Percentiles rank a stretch among this genome's conserved stretches.
These are phyloP conservation scores for Xylaria sp. DNA, from an alignment of 2,329 filamentous ascomycete genomes.

Conservation along the genomic window DNA sequence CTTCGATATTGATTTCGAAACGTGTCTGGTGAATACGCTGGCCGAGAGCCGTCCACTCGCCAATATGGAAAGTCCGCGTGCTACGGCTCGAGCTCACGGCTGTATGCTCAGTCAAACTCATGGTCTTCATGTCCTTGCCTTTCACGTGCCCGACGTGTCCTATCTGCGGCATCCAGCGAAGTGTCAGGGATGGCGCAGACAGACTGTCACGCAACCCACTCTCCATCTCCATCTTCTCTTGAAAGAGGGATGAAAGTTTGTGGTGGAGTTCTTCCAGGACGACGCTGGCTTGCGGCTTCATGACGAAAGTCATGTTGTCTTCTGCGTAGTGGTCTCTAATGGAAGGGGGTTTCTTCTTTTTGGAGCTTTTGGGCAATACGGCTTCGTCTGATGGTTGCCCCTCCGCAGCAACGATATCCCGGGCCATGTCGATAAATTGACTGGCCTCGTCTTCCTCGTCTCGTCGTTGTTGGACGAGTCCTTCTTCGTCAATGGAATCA, in stretches of 20 bases:
- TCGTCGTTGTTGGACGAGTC: constrained; percentile 73
- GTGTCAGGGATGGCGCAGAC: constrained; percentile 58
- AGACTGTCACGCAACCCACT: constrained; percentile 57
- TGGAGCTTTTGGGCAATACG: constrained; percentile 48
- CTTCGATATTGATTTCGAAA: constrained; percentile 74
- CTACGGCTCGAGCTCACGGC: constrained; percentile 72
- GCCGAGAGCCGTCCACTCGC: constrained; percentile 80
- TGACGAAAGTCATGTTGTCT: constrained; percentile 57
- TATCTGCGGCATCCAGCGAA: constrained; percentile 81
- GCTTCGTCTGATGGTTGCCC: constrained; percentile 53
- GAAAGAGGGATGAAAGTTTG: constrained; percentile 54
- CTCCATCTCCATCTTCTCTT: constrained; percentile 57
- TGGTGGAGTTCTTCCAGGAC: constrained; percentile 62
- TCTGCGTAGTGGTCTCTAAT: constrained; percentile 53
- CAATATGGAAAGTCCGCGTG: constrained; percentile 77
- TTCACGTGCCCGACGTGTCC: constrained; percentile 90
- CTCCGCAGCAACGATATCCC: constrained; percentile 63
- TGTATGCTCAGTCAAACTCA: constrained; percentile 21
- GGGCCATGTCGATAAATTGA: constrained; percentile 66
- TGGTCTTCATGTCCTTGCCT: constrained; percentile 60
- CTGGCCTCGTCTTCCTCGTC: constrained; percentile 66
- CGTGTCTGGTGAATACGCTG: constrained; percentile 72
- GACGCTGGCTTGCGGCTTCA: constrained; percentile 63
- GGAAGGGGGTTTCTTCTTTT: constrained; percentile 41
- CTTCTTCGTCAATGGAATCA: constrained; percentile 85